Evolutionary conservation across 805 yeast species (phyloP).

Genomic region (Isabelozyma pseudorhagii): DNA sequence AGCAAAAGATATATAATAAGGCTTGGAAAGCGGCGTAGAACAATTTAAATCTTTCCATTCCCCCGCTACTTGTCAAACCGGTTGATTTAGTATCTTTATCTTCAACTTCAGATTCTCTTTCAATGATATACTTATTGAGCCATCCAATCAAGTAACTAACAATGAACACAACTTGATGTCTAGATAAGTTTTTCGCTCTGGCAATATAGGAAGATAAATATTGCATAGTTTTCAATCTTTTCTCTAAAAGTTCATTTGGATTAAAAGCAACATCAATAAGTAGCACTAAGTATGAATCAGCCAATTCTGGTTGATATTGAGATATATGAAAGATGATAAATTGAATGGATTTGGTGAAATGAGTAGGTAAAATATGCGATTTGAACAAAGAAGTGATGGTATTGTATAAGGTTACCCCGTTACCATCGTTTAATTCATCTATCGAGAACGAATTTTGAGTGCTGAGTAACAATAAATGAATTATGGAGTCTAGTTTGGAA

Average conservation of each 20-base stretch:
- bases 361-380: constrained; percentile 85
- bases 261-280: constrained; percentile 81
- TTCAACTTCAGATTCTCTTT: constrained; percentile 79
- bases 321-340: constrained; percentile 77
- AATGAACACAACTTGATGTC: constrained; percentile 74
- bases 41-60: constrained; percentile 89
- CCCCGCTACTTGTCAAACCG: constrained; percentile 38
- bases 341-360: constrained; percentile 85
- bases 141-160: constrained; percentile 80
- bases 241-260: constrained; percentile 63
- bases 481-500: constrained; percentile 67
- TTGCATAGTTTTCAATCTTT: constrained; percentile 85
- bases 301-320: constrained; percentile 76
- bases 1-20: constrained; percentile 85
- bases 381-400: constrained; percentile 74
- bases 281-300: constrained; percentile 80
- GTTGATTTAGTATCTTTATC: constrained; percentile 23
- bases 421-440: constrained; percentile 54
- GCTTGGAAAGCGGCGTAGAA: constrained; percentile 92
- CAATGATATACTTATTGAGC: constrained; percentile 76
- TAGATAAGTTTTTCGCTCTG: constrained; percentile 70
- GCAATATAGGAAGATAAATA: constrained; percentile 89
- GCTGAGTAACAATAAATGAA: constrained; percentile 53
- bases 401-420: constrained; percentile 66
- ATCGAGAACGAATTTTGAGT: constrained; percentile 48